Evolutionary conservation across 164 flowering plant genomes (phyloP).

Genomic region (Magnolia sinica): DNA sequence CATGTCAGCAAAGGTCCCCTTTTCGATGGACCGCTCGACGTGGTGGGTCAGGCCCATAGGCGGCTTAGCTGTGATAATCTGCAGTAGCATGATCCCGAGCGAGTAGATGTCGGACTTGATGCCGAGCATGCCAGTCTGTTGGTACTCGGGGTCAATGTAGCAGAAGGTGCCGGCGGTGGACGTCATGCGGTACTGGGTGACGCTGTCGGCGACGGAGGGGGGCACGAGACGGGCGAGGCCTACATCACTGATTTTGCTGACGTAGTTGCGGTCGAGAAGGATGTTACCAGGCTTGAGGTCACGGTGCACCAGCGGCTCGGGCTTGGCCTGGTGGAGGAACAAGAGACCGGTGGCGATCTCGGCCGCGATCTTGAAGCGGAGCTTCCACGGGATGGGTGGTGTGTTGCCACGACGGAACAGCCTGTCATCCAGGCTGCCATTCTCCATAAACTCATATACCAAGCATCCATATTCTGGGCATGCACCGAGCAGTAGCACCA

Average conservation of each 20-base stretch:
- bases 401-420: conserved; percentile 47
- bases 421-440: conserved; percentile 74
- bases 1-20: conserved; percentile 41
- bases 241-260: conserved; percentile 75
- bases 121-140: conserved; percentile 67
- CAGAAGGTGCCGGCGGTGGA: conserved; percentile 81
- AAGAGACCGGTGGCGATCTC: conserved; percentile 67
- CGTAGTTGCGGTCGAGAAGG: conserved; percentile 58
- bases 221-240: conserved; percentile 75
- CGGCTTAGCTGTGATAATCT: conserved; percentile 64
- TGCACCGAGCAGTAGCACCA: conserved; percentile 77
- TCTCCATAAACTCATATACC: conserved; percentile 67
- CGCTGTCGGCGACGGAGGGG: conserved; percentile 54
- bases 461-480: conserved; percentile 76
- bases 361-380: conserved; percentile 56
- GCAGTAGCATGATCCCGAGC: conserved; percentile 66
- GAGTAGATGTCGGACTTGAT: conserved; percentile 71
- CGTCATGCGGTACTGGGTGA: conserved; percentile 74
- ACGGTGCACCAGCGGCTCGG: conserved; percentile 77
- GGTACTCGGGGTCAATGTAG: conserved; percentile 87
- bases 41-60: conserved; percentile 70
- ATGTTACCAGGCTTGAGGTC: conserved; percentile 83
- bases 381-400: conserved; percentile 52
- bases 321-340: conserved; percentile 80
- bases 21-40: conserved; percentile 48